Evolutionary conservation across 2,329 filamentous ascomycete species (phyloP).

Genomic region (Beauveria scarabaeidicola): DNA sequence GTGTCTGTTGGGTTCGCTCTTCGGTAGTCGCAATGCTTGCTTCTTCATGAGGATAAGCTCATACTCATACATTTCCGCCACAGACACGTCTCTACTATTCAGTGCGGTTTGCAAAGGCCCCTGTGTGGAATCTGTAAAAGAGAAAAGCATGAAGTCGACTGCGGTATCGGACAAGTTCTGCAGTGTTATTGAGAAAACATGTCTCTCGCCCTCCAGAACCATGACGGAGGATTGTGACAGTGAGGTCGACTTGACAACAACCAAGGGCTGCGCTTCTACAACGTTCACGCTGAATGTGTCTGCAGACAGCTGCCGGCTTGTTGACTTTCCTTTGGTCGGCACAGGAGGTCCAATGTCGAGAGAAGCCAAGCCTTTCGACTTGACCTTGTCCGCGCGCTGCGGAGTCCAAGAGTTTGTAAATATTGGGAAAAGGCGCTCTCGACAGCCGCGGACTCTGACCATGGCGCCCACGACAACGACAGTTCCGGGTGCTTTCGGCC

Average conservation of each 20-base stretch:
- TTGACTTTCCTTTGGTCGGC: constrained; percentile 29
- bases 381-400: constrained; percentile 62
- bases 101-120: constrained; percentile 67
- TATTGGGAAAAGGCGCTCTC: constrained; percentile 75
- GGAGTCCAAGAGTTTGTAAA: constrained; percentile 70
- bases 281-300: constrained; percentile 59
- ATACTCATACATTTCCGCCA: constrained; percentile 76
- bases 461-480: constrained; percentile 70
- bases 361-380: constrained; percentile 59
- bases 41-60: constrained; percentile 70
- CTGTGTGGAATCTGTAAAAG: constrained; percentile 83
- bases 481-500: constrained; percentile 56
- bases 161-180: constrained; percentile 69
- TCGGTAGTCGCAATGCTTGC: constrained; percentile 55
- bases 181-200: constrained; percentile 68
- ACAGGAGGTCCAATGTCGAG: constrained; percentile 34
- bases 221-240: constrained; percentile 80
- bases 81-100: constrained; percentile 65
- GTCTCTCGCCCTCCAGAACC: constrained; percentile 84
- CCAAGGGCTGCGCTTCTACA: constrained; percentile 68
- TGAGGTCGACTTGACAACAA: constrained; percentile 67
- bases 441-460: constrained; percentile 73
- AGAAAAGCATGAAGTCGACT: constrained; percentile 78
- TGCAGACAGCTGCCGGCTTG: constrained; percentile 34
- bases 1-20: constrained; percentile 42